A percentile compares a stretch with the other conserved stretches of the same genome.
phyloP scores from a whole-genome alignment of 139 green algal genomes.

The Picochlorum sp. region DNA sequence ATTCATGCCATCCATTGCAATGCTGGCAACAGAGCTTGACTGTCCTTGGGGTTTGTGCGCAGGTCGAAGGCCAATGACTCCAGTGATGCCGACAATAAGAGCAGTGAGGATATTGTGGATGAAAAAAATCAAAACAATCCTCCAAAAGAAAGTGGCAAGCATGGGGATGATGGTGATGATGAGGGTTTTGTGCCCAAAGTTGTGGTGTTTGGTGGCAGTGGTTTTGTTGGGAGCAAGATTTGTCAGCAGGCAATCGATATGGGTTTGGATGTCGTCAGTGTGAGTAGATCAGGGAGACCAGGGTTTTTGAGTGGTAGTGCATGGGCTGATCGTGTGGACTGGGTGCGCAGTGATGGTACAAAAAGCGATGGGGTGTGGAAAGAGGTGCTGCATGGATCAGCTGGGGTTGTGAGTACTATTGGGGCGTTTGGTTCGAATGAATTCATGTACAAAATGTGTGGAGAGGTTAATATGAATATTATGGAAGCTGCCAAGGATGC shows the following conservation, averaged over 20 bases:
- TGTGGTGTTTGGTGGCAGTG: slow-evolving; percentile 82
- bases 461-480: slow-evolving; percentile 62
- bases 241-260: slow-evolving; percentile 56
- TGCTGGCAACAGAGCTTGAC: too few species aligned
- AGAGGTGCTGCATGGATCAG: slow-evolving; percentile 37
- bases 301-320: slow-evolving; percentile 18
- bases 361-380: slow-evolving; percentile 25
- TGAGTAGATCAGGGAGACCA: slow-evolving; percentile 59
- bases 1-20: too few species aligned
- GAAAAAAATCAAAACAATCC: too few species aligned
- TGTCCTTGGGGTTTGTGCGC: too few species aligned
- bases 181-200: slow-evolving; percentile 24
- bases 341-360: slow-evolving; percentile 33
- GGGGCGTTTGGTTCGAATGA: slow-evolving; percentile 75
- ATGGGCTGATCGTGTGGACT: slow-evolving; percentile 1
- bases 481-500: slow-evolving; percentile 61
- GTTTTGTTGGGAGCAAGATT: slow-evolving; percentile 78
- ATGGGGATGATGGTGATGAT: not conserved
- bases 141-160: too few species aligned
- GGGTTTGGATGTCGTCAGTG: slow-evolving; percentile 56
- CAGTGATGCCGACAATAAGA: too few species aligned
- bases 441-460: slow-evolving; percentile 74
- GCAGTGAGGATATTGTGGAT: too few species aligned
- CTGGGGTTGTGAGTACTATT: slow-evolving; percentile 65
- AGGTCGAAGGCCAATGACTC: too few species aligned